A percentile compares a stretch with the other conserved stretches of the same genome.
phyloP scores from a whole-genome alignment of 164 flowering plant species.

The Annona cherimola region DNA sequence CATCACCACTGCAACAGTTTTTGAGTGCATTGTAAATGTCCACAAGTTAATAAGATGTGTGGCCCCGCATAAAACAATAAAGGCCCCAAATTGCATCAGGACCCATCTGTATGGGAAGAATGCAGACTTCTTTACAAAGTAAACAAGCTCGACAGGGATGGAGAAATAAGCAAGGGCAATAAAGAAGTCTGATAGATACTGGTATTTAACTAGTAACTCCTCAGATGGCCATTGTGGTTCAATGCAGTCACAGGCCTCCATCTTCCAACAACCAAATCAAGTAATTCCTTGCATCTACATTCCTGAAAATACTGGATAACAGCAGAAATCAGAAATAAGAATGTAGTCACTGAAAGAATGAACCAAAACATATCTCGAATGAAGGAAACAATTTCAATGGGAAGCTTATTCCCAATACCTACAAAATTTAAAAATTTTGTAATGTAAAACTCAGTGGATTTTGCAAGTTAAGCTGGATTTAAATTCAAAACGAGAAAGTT shows the following conservation, averaged over 20 bases:
- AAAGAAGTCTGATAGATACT: conserved; percentile 57
- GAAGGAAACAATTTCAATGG: no score
- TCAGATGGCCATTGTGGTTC: conserved; percentile 50
- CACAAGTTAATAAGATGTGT: conserved; percentile 68
- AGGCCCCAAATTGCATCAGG: conserved; percentile 75
- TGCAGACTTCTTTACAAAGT: conserved; percentile 58
- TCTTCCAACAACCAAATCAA: conserved; percentile 20
- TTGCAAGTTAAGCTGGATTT: no score
- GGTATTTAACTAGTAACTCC: conserved; percentile 59
- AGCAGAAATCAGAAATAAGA: not conserved
- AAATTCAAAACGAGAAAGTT: no score
- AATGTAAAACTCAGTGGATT: no score
- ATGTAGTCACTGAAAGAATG: no score
- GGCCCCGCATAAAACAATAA: conserved; percentile 69
- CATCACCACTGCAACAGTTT: conserved; percentile 57
- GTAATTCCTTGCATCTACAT: conserved; percentile 8
- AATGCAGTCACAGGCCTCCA: conserved; percentile 63
- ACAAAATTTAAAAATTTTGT: no score
- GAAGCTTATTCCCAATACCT: no score
- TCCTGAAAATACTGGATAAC: conserved; percentile 22
- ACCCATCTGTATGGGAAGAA: conserved; percentile 80
- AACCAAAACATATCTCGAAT: no score
- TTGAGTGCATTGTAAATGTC: conserved; percentile 60
- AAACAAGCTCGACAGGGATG: conserved; percentile 63
- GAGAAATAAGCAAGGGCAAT: conserved; percentile 68